Conservation (phyloP, 345 rosid species). For the Boechera retrofracta region DNA sequence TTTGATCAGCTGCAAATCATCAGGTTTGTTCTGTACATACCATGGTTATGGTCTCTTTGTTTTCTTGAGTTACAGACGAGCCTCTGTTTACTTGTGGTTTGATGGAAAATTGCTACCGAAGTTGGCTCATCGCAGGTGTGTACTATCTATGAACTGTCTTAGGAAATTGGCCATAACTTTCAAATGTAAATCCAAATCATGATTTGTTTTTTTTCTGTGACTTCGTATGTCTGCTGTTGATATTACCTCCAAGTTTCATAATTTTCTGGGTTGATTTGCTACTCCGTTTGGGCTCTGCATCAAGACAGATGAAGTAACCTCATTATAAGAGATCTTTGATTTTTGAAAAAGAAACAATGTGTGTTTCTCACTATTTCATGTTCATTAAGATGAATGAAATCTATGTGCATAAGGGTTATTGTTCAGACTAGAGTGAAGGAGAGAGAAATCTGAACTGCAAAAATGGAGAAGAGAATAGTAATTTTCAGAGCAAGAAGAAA, state of each 20-base stretch:
- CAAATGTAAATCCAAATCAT: neutral
- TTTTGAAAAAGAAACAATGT: too few species aligned
- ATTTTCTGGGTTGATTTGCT: neutral
- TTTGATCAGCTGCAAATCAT: too few species aligned
- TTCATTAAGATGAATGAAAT: too few species aligned
- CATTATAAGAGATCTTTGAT: too few species aligned
- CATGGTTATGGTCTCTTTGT: neutral
- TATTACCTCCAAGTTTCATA: neutral
- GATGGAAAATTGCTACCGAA: neutral
- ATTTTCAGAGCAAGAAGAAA: too few species aligned
- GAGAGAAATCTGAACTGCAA: too few species aligned
- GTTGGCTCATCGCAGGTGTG: neutral
- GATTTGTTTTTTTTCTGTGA: neutral
- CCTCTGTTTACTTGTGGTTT: neutral
- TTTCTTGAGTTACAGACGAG: neutral
- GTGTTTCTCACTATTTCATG: too few species aligned
- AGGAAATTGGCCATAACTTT: neutral
- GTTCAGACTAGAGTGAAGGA: too few species aligned
- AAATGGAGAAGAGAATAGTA: neutral
- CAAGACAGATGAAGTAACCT: neutral
- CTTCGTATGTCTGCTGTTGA: neutral
- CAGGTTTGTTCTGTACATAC: too few species aligned
- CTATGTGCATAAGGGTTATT: too few species aligned
- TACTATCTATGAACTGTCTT: too few species aligned
- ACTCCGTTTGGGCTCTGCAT: neutral